phyloP scores from a whole-genome alignment of 352 stramenopile species.

The Phytopythium chamaehyphon region DNA sequence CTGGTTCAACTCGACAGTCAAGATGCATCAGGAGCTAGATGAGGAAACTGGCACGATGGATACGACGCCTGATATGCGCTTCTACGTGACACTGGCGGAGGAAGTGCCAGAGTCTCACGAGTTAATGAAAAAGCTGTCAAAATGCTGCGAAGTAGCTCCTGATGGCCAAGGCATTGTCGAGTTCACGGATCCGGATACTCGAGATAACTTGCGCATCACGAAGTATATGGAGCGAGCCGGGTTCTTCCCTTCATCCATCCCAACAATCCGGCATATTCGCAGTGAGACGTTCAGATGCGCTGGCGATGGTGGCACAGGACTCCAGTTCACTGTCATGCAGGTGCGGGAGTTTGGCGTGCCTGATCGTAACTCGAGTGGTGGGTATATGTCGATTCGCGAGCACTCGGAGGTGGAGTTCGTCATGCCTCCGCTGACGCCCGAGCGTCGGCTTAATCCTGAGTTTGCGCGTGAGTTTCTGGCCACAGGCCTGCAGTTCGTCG shows the following conservation, averaged over 20 bases:
- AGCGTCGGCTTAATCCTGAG: slow-evolving; percentile 38
- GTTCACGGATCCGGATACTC: slow-evolving; percentile 33
- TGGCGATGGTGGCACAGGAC: slow-evolving; percentile 9
- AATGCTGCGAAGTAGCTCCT: slow-evolving; percentile 24
- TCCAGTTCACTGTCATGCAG: slow-evolving; percentile 41
- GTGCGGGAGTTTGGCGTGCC: slow-evolving; percentile 60
- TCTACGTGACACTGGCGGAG: slow-evolving; percentile 72
- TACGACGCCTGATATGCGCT: slow-evolving; percentile 61
- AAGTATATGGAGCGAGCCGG: slow-evolving; percentile 37
- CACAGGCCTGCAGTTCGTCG: slow-evolving; percentile 60
- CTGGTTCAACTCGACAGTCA: slow-evolving; percentile 78
- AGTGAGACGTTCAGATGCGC: slow-evolving; percentile 40
- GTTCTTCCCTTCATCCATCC: slow-evolving; percentile 31
- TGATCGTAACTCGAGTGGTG: slow-evolving; percentile 27
- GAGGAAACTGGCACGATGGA: slow-evolving; percentile 60
- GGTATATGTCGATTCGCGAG: slow-evolving; percentile 47
- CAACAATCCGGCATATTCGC: slow-evolving; percentile 56
- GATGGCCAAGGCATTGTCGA: slow-evolving; percentile 54
- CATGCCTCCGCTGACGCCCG: slow-evolving; percentile 50
- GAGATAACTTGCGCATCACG: slow-evolving; percentile 47
- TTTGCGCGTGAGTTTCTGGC: slow-evolving; percentile 55
- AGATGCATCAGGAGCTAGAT: slow-evolving; percentile 78
- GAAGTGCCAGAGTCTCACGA: slow-evolving; percentile 43
- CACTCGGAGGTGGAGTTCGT: slow-evolving; percentile 65
- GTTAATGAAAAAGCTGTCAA: slow-evolving; percentile 30